Percentiles rank a stretch among this genome's conserved stretches.
These are phyloP conservation scores for Crithidia expoeki DNA, from an alignment of 208 protist genomes.

Conservation along the genomic window DNA sequence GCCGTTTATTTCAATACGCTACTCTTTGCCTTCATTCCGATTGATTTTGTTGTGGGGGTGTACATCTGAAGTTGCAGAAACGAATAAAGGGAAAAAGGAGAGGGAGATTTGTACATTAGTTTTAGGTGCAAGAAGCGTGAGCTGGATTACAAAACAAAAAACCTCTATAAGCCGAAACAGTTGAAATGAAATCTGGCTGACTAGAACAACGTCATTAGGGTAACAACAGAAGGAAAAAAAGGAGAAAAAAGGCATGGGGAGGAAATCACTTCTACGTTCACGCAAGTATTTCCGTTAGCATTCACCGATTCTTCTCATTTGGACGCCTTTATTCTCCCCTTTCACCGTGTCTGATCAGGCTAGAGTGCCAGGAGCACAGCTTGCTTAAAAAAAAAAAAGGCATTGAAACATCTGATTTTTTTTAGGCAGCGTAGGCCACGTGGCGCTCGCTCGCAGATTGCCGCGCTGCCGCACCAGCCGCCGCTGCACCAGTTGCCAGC, in stretches of 20 bases:
- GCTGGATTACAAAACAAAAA: conserved; percentile 6
- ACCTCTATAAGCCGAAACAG: not conserved
- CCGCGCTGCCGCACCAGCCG: conserved; percentile 22
- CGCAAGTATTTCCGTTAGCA: no score
- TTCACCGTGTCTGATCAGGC: no score
- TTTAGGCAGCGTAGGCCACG: conserved; percentile 32
- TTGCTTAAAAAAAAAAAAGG: conserved; percentile 12
- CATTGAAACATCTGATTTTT: not conserved
- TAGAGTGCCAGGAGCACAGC: no score
- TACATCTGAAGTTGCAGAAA: conserved; percentile 13
- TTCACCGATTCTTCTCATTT: no score
- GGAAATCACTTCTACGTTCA: no score
- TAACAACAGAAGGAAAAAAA: not conserved
- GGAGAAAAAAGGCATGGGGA: not conserved
- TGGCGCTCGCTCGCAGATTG: conserved; percentile 1
- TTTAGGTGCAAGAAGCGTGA: not conserved
- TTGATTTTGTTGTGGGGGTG: not conserved
- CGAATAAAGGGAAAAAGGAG: conserved; percentile 7
- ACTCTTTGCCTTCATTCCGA: conserved; percentile 2
- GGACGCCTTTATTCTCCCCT: no score
- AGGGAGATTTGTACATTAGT: conserved; percentile 13
- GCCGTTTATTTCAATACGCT: no score
- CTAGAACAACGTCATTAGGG: no score
- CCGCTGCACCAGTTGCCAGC: conserved; percentile 32
- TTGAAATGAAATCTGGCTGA: no score